These are phyloP conservation scores for Acorus gramineus DNA, from an alignment of 106 monocot genomes.

Conservation along the genomic window DNA sequence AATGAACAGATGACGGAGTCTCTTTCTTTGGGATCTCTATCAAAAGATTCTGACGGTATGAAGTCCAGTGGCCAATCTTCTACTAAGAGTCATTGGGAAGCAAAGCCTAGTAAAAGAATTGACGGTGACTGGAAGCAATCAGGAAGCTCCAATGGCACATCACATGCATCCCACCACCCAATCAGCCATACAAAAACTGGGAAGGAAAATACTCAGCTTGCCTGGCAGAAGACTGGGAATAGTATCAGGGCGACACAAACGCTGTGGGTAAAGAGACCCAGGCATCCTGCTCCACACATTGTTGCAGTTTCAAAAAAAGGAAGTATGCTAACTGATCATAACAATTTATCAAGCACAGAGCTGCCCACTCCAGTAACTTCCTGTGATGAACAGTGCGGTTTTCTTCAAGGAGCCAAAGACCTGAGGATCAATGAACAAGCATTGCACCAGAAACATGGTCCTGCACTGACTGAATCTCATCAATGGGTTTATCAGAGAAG, in stretches of 20 bases:
- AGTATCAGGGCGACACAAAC: constrained; percentile 3
- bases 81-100: neutral
- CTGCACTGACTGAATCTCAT: constrained; percentile 1
- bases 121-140: neutral
- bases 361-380: constrained; percentile 1
- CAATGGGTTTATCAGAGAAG: neutral
- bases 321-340: constrained; percentile 1
- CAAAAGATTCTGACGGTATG: neutral
- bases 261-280: neutral
- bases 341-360: neutral
- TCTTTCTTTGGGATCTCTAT: no score
- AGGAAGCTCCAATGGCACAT: neutral
- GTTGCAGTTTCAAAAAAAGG: neutral
- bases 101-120: neutral
- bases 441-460: neutral
- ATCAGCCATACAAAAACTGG: constrained; percentile 6
- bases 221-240: constrained; percentile 14
- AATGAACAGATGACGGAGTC: no score
- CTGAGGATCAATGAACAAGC: neutral
- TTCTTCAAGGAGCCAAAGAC: neutral
- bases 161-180: neutral
- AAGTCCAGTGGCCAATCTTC: neutral
- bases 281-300: neutral
- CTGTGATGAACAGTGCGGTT: neutral
- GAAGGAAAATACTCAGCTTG: constrained; percentile 14